phyloP scores from a whole-genome alignment of 192 early-diverging fungal genomes.

The Entophlyctis helioformis region DNA sequence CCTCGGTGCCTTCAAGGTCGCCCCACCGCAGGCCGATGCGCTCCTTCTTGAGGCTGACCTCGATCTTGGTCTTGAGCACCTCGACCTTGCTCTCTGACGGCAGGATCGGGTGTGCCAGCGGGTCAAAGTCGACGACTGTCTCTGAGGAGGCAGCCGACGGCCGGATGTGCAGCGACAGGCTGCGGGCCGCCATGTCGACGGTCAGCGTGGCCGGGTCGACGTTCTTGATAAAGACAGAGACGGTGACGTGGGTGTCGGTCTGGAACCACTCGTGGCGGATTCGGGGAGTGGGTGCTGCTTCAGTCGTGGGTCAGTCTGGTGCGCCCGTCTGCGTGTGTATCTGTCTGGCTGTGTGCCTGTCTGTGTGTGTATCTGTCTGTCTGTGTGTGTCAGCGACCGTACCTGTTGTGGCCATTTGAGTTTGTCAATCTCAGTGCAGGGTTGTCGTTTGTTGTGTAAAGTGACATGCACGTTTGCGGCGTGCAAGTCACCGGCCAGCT shows the following conservation, averaged over 20 bases:
- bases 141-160: constrained; percentile 67
- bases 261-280: constrained; percentile 96
- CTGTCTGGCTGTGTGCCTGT: no score
- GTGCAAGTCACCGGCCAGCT: no score
- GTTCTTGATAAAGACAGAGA: constrained; percentile 88
- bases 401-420: no score
- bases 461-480: no score
- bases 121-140: constrained; percentile 86
- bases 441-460: no score
- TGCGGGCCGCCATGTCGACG: constrained; percentile 48
- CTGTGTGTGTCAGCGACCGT: no score
- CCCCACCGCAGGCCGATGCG: constrained; percentile 73
- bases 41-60: constrained; percentile 57
- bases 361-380: no score
- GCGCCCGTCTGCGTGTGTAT: no score
- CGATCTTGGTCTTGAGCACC: constrained; percentile 40
- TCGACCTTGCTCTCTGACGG: constrained; percentile 39
- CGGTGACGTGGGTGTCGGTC: constrained; percentile 75
- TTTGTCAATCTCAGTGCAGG: no score
- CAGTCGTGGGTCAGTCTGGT: no score
- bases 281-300: no score
- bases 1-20: constrained; percentile 61
- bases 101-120: constrained; percentile 65
- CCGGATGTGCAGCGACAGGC: constrained; percentile 69
- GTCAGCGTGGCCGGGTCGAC: constrained; percentile 23